Base-by-base conservation (phyloP, 129 eudicot genomes). In the Helianthus tuberosus region DNA sequence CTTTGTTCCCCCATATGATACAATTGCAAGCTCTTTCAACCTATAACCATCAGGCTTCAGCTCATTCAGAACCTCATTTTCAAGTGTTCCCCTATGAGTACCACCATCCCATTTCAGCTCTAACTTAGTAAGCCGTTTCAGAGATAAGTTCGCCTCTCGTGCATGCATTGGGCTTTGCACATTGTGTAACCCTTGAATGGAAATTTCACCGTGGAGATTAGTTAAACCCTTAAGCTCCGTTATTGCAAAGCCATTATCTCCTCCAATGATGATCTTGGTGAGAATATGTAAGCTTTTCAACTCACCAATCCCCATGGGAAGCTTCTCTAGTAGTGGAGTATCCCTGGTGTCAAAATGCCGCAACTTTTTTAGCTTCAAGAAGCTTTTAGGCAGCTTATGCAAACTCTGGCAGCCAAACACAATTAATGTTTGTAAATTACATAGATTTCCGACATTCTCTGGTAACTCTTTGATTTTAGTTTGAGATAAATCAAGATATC, bases 401-500 rank as follows among this genome's bases (percentile, higher is more conserved):
- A 68, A 68, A 1, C 23, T 13, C 14, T 5, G 4, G 49, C 73
- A 68, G 6, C 48, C 29, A 32, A 5, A 68, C 50, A 68, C 14
- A 6, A 68, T 68, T 29, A 68, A 14, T 4, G 73, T 68, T 29
- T 68, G 29, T 50, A 67, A 23, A 67, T 67, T 46, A 47, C 12
- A 67, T 11, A 67, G 58, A 8, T 47, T 47, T 5, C 58, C 23
- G 2, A 68, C 32, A 68, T 29, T 68, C 1, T 68, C 61, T 0
- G 73, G 73, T 1, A 68, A 68, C 29, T 49, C 27, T 29, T 36
- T 72, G 62, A 72, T 65, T 44, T 11, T 2, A 11, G 82, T 77
- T 17, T 16, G 39, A 50, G 82, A 77, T 60, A 50, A 74, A 73
- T 54, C 72, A 82, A 57, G 79, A 77, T 68, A 50, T 48, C 73